A percentile compares a stretch with the other conserved stretches of the same genome.
Evolutionary conservation across 2,329 filamentous ascomycete species (phyloP).

Genomic region (Onygena corvina): DNA sequence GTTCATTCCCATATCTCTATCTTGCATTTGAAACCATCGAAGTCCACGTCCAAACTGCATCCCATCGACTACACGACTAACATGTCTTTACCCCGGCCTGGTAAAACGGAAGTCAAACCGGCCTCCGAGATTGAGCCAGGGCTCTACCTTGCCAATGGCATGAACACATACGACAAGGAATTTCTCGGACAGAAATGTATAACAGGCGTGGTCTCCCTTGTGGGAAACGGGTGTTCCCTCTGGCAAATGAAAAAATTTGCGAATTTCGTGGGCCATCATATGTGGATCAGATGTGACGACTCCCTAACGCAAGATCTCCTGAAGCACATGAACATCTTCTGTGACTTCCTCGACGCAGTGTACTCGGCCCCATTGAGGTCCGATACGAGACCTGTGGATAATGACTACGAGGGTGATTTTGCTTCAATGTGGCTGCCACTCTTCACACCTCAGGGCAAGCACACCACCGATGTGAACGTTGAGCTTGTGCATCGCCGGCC

Average conservation of each 20-base stretch:
- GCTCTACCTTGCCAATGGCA: neutral
- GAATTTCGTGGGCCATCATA: constrained; percentile 19
- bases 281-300: constrained; percentile 22
- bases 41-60: no score
- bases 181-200: neutral
- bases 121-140: neutral
- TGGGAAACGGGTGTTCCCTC: neutral
- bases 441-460: neutral
- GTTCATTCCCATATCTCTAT: no score
- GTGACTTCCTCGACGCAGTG: constrained; percentile 21
- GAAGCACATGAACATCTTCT: constrained; percentile 18
- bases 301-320: constrained; percentile 23
- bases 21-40: no score
- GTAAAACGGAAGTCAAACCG: neutral
- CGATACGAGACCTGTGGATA: neutral
- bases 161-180: neutral
- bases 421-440: neutral
- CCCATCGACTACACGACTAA: no score
- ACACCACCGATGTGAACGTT: neutral
- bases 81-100: neutral
- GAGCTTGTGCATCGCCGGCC: neutral
- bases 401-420: neutral
- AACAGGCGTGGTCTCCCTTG: neutral
- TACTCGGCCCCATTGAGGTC: constrained; percentile 8
- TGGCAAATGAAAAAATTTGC: constrained; percentile 9